Evolutionary conservation across 345 rosid species (phyloP).

Genomic region (Hypericum perforatum): DNA sequence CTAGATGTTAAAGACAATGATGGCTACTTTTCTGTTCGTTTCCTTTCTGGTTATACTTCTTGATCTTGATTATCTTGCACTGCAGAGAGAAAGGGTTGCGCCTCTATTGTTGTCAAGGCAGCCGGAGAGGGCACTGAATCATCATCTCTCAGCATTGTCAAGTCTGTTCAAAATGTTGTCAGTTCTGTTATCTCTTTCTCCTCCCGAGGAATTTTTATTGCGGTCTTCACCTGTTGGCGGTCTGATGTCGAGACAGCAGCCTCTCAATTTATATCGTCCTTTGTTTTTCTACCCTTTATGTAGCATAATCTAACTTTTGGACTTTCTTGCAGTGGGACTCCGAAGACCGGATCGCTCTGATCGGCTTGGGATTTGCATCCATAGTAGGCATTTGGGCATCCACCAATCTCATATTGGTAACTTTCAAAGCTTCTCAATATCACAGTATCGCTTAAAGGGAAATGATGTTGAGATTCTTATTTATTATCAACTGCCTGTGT

Average conservation of each 20-base stretch:
- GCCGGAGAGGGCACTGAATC: constrained; percentile 48
- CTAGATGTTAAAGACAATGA: not conserved
- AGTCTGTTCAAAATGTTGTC: constrained; percentile 57
- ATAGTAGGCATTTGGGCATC: constrained; percentile 72
- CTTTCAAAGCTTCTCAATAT: constrained; percentile 6
- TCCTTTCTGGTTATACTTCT: not conserved
- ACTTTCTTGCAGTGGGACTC: constrained; percentile 55
- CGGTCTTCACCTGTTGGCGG: not conserved
- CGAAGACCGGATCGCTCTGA: constrained; percentile 68
- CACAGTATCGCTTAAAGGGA: no score
- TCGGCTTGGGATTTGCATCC: constrained; percentile 73
- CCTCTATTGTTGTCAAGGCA: constrained; percentile 40
- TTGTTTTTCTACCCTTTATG: not conserved
- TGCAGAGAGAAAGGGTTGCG: constrained; percentile 34
- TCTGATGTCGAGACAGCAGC: not conserved
- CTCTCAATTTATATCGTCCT: not conserved
- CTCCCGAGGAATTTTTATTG: not conserved
- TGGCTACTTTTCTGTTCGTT: not conserved
- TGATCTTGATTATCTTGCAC: constrained; percentile 7
- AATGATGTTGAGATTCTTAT: no score
- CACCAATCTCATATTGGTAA: constrained; percentile 54
- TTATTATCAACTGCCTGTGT: not conserved
- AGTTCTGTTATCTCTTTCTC: constrained; percentile 20
- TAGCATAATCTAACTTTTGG: not conserved
- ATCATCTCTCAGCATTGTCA: constrained; percentile 49